phyloP scores from a whole-genome alignment of 768 basidiomycete species.

The Amanita molliuscula region DNA sequence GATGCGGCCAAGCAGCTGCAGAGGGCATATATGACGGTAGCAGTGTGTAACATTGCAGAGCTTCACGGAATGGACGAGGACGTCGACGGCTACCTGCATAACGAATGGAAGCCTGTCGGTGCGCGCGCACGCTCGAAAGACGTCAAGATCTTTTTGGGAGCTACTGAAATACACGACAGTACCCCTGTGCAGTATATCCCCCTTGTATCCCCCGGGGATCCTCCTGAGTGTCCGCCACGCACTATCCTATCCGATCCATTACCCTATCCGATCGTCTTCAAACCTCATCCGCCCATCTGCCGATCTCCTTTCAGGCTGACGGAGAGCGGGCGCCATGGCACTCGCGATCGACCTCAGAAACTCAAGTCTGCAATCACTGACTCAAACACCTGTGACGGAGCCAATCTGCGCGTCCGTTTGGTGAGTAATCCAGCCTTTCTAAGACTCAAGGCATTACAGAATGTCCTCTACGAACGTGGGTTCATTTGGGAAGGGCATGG shows the following conservation, averaged over 20 bases:
- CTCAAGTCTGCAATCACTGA: not conserved
- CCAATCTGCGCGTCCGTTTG: conserved; percentile 33
- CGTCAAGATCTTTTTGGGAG: conserved; percentile 30
- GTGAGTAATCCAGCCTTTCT: conserved; percentile 53
- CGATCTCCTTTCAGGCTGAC: conserved; percentile 1
- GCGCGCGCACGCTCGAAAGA: conserved; percentile 33
- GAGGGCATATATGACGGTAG: conserved; percentile 43
- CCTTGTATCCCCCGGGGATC: conserved; percentile 22
- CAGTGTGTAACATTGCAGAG: conserved; percentile 32
- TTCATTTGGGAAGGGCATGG: conserved; percentile 37
- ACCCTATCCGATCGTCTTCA: conserved; percentile 20
- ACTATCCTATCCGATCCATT: conserved; percentile 21
- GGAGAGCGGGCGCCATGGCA: not conserved
- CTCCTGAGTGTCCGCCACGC: conserved; percentile 13
- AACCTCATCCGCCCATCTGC: conserved; percentile 7
- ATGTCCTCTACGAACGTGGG: conserved; percentile 34
- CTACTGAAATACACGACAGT: conserved; percentile 5
- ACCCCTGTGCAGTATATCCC: conserved; percentile 28
- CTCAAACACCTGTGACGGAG: not conserved
- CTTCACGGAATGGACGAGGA: conserved; percentile 18
- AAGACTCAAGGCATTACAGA: conserved; percentile 51
- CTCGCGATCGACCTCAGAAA: not conserved
- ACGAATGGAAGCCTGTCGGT: conserved; percentile 22
- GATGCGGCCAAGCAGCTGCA: conserved; percentile 49
- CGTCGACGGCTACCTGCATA: not conserved